Percentiles rank a stretch among this genome's conserved stretches.
These are phyloP conservation scores for Chimonanthus praecox DNA, from an alignment of 164 flowering plant genomes.

Conservation along the genomic window DNA sequence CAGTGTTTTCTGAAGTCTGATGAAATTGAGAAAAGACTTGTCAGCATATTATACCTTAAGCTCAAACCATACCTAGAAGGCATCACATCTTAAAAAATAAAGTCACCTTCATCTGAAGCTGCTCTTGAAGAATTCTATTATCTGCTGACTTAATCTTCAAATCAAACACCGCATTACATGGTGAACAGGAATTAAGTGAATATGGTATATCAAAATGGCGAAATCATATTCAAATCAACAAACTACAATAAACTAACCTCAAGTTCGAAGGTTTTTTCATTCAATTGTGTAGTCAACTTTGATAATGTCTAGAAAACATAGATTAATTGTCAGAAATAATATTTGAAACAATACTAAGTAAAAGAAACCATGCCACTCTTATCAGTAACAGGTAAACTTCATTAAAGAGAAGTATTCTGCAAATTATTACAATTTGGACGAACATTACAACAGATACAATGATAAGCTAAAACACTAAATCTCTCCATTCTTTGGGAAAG, in stretches of 20 bases:
- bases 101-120: constrained; percentile 63
- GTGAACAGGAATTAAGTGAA: constrained; percentile 11
- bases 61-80: neutral
- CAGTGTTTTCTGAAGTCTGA: constrained; percentile 60
- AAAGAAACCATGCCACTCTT: neutral
- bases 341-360: neutral
- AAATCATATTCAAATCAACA: constrained; percentile 1
- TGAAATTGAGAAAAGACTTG: constrained; percentile 1
- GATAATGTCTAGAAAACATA: constrained; percentile 44
- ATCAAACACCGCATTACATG: constrained; percentile 12
- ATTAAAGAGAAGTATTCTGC: neutral
- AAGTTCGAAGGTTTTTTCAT: constrained; percentile 75
- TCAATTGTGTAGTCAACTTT: constrained; percentile 61
- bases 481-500: neutral
- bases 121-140: constrained; percentile 80
- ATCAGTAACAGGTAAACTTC: too few species aligned
- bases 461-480: too few species aligned
- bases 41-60: constrained; percentile 3
- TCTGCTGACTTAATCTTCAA: constrained; percentile 78
- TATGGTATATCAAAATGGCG: neutral
- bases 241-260: constrained; percentile 51
- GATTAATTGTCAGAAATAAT: neutral
- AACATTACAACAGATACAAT: too few species aligned
- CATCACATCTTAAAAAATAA: neutral
- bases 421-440: neutral